Evolutionary conservation across 306 rosid genomes (phyloP).

Genomic region (Argentina anserina): DNA sequence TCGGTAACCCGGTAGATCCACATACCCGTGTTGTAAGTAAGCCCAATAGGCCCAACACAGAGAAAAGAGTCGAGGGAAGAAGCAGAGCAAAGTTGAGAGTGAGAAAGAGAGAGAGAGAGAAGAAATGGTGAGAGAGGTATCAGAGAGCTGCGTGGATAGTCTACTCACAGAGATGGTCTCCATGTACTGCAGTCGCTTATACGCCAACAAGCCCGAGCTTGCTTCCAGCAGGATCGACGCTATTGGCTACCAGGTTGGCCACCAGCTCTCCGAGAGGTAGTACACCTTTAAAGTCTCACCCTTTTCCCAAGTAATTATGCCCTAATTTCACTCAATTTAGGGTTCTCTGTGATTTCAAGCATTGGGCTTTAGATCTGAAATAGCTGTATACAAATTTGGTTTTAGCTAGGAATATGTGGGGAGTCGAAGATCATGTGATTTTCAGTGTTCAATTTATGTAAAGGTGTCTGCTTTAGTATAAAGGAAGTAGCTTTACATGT

Average conservation of each 20-base stretch:
- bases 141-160: slow-evolving; percentile 92
- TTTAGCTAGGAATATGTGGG: not conserved
- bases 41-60: not conserved
- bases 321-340: not conserved
- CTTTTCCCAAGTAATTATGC: not conserved
- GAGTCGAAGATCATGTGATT: not conserved
- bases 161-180: slow-evolving; percentile 85
- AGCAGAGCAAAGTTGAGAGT: not conserved
- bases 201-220: slow-evolving; percentile 84
- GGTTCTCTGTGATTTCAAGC: not conserved
- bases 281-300: slow-evolving; percentile 14
- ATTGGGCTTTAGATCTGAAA: slow-evolving; percentile 26
- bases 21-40: not conserved
- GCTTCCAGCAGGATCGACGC: slow-evolving; percentile 97
- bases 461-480: not conserved
- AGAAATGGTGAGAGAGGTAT: slow-evolving; percentile 78
- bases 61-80: not conserved
- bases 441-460: not conserved
- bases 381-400: not conserved
- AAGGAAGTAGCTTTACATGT: not conserved
- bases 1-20: too few relatives aligned
- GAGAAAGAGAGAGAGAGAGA: slow-evolving; percentile 8
- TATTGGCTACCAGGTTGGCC: slow-evolving; percentile 96
- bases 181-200: slow-evolving; percentile 76
- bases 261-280: slow-evolving; percentile 98